Percentiles rank a stretch among this genome's conserved stretches.
These are phyloP conservation scores for Tetrahymena thermophila DNA, from an alignment of 73 alveolate species.

Conservation along the genomic window DNA sequence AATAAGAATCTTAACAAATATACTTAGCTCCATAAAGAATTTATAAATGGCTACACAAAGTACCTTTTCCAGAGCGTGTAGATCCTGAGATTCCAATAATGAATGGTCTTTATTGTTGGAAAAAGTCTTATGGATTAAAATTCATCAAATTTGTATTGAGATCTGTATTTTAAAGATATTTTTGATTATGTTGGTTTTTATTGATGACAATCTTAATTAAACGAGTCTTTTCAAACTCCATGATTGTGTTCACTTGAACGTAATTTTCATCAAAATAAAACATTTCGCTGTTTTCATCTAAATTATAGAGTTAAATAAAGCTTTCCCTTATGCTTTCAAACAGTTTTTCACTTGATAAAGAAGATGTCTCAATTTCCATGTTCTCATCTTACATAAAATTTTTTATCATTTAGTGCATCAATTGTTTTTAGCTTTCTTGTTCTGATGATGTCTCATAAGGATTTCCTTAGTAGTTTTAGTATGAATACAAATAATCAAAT, in stretches of 20 bases:
- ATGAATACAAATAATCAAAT: not conserved
- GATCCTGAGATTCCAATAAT: not conserved
- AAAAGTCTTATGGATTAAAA: not conserved
- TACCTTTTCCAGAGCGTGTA: not conserved
- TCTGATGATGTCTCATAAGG: not conserved
- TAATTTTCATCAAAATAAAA: not conserved
- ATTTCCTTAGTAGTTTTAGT: not conserved
- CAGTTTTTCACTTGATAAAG: not conserved
- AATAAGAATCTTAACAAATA: not conserved
- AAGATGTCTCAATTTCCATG: not conserved
- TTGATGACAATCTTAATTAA: not conserved
- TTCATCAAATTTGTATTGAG: not conserved
- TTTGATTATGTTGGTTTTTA: not conserved
- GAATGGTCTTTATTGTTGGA: not conserved
- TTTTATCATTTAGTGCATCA: not conserved
- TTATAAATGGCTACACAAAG: not conserved
- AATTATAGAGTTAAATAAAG: not conserved
- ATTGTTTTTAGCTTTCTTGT: not conserved
- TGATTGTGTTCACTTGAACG: not conserved
- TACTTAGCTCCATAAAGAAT: not conserved
- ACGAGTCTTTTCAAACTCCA: not conserved
- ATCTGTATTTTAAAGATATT: not conserved
- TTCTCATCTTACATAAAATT: not conserved
- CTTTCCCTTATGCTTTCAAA: not conserved
- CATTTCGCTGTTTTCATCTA: not conserved